Base-by-base conservation (phyloP, 202 grass and related monocot genomes). In the Tripidium arundinaceum region DNA sequence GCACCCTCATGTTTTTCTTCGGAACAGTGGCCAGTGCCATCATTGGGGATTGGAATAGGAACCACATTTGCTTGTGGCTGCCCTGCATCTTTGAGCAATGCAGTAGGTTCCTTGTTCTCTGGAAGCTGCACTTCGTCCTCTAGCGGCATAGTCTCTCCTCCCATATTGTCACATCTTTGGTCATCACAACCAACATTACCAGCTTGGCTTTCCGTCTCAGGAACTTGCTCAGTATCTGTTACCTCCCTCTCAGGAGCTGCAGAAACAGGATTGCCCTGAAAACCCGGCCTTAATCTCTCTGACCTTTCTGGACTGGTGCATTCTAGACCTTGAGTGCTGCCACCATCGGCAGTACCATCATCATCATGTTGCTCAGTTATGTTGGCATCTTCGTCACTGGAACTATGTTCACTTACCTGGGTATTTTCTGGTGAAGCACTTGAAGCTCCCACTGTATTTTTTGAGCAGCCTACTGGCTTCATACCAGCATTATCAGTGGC, bases 191-290 rank as follows among this genome's bases (percentile, higher is more conserved):
- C 78, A 80, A 70, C 64, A 68, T 82, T 86, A 52, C 84, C 90
- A 33, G 64, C 84, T 88, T 90, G 85, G 78, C 83, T 93, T 81
- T 96, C 89, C 21, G 88, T 99, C 76, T 85, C 96, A 7, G 73
- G 65, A 80, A 96, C 66, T 86, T 52, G 83, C 81, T 99, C 92
- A 18, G 92, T 93, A 68, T 93, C 92, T 68, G 72, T 68, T 61
- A 86, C 91, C 57, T 87, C 89, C 65, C 21, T 86, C 41, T 89
- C 87, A 79, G 79, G 85, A 81, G 42, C 87, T 69, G 46, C 25
- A 54, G 82, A 77, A 50, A 62, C 36, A 14, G 37, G 38, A 81
- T 81, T 74, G 21, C 86, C 83, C 21, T 86, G 83, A 68, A 79
- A 83, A 72, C 85, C 88, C 62, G 70, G 64, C 75, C 66, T 79